Base-by-base conservation (phyloP, 805 yeast genomes). In the Lachancea sp. region DNA sequence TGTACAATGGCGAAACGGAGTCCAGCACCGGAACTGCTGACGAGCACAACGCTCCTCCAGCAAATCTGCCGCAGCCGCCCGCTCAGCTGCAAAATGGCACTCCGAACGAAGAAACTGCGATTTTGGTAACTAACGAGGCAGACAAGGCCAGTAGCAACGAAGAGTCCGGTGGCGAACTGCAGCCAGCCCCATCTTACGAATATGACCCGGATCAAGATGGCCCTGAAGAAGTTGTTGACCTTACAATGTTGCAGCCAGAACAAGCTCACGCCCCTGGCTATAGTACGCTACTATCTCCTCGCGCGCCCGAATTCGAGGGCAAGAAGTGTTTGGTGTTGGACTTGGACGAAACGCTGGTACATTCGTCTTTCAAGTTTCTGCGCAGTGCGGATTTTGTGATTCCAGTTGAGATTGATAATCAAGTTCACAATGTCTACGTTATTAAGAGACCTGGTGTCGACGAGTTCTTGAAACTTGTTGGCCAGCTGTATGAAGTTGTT, bases 391-490 rank as follows among this genome's bases (percentile, higher is more conserved):
- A 93, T 67, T 93, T 93, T 67, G 95, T 95, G 38, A 87, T 93
- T 41, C 98, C 99, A 13, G 99, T 93, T 43, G 98, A 91, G 63
- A 91, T 93, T 51, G 98, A 93, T 57, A 82, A 82, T 56, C 91
- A 86, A 62, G 74, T 82, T 27, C 98, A 93, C 65, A 91, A 87
- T 58, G 99, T 93, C 36, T 93, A 89, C 62, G 99, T 93, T 19
- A 89, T 90, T 46, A 93, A 93, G 62, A 77, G 99, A 57, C 99
- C 99, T 1, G 99, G 99, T 1, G 98, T 95, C 41, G 99, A 93
- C 66, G 95, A 87, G 60, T 93, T 93, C 59, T 71, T 93, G 70
- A 71, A 70, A 55, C 74, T 77, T 52, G 95, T 91, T 39, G 95
- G 97, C 22, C 74, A 86, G 61, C 64, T 90, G 57, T 93, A 75